Conservation (phyloP, 1,139 yeast genomes). For the Dujonia santamariae region DNA sequence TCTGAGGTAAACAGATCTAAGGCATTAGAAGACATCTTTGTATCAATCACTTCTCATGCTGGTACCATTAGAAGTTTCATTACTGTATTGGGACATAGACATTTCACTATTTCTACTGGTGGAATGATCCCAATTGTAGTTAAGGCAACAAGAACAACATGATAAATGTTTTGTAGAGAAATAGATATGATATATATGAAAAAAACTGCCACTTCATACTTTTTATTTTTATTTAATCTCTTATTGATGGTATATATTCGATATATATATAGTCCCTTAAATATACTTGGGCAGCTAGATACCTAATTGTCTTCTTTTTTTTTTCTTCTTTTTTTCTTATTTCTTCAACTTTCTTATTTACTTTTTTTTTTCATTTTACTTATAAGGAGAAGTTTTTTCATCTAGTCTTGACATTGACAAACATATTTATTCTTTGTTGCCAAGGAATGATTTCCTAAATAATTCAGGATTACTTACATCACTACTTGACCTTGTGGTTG, state of each 20-base stretch:
- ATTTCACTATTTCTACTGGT: constrained; percentile 56
- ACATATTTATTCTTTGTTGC: background rate
- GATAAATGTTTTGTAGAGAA: too few species aligned
- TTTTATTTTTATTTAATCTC: too few species aligned
- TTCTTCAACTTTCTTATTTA: background rate
- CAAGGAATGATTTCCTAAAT: constrained; percentile 7
- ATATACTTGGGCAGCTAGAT: too few species aligned
- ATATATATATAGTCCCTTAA: too few species aligned
- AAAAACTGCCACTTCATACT: too few species aligned
- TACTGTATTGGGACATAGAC: constrained; percentile 51
- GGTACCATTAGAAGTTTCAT: constrained; percentile 57
- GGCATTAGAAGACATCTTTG: constrained; percentile 25
- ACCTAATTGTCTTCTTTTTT: background rate
- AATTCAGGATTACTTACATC: constrained; percentile 18
- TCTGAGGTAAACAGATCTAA: constrained; percentile 18
- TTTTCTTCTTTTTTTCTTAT: too few species aligned
- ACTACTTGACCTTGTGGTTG: constrained; percentile 39
- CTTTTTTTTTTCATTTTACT: background rate
- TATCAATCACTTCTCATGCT: constrained; percentile 60
- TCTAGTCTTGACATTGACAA: background rate
- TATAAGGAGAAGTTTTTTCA: background rate
- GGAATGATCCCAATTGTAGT: constrained; percentile 63
- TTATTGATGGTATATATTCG: too few species aligned
- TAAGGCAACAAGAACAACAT: constrained; percentile 29
- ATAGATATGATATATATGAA: too few species aligned